A percentile compares a stretch with the other conserved stretches of the same genome.
phyloP scores from a whole-genome alignment of 106 monocot genomes.

The Dendrobium catenatum region DNA sequence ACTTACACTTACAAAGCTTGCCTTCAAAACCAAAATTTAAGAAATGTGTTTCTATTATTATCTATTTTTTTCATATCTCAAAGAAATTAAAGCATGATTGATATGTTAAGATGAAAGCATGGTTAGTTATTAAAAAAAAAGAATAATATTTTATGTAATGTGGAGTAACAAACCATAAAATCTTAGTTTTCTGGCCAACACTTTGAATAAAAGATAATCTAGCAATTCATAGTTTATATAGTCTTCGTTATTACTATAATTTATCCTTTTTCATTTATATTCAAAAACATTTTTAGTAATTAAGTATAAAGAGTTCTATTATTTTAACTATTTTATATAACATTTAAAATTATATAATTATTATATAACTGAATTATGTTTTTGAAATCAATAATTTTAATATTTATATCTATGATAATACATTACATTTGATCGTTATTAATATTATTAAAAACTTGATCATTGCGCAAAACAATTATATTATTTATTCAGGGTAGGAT shows the following conservation, averaged over 20 bases:
- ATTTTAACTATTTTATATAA: background rate
- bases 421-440: background rate
- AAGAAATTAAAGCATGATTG: background rate
- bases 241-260: no score
- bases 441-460: background rate
- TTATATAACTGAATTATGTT: background rate
- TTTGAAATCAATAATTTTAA: background rate
- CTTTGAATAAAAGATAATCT: background rate
- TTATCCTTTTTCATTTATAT: background rate
- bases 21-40: no score
- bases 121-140: background rate
- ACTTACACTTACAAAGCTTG: background rate
- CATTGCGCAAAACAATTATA: background rate
- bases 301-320: background rate
- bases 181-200: background rate
- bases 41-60: no score
- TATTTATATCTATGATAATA: background rate
- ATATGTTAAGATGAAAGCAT: background rate
- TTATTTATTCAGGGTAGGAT: background rate
- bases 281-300: no score
- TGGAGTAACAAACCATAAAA: background rate
- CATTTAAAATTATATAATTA: background rate
- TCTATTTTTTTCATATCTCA: background rate
- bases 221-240: background rate
- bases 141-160: background rate